Evolutionary conservation across 2,329 filamentous ascomycete species (phyloP).

Genomic region (Zymoseptoria tritici): DNA sequence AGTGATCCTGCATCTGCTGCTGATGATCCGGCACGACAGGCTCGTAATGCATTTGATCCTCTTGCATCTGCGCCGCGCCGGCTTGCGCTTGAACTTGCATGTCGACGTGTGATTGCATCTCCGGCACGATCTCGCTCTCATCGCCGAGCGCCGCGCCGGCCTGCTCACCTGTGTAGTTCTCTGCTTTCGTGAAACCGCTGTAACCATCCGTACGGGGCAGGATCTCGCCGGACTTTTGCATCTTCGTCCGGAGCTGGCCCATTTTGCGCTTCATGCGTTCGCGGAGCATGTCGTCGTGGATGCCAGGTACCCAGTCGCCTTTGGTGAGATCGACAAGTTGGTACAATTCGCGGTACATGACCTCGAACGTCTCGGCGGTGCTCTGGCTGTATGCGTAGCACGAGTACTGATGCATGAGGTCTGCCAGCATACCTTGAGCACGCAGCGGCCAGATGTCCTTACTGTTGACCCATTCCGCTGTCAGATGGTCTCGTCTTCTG

Average conservation of each 20-base stretch:
- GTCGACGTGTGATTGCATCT: conserved; percentile 1
- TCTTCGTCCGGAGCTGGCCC: conserved; percentile 32
- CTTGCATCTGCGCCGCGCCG: conserved; percentile 13
- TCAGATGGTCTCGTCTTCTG: conserved; percentile 30
- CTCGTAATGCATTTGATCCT: conserved; percentile 25
- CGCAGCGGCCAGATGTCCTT: conserved; percentile 33
- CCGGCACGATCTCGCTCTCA: conserved; percentile 17
- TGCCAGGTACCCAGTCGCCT: conserved; percentile 28
- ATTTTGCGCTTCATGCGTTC: conserved; percentile 34
- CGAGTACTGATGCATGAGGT: conserved; percentile 31
- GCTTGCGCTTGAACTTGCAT: conserved; percentile 15
- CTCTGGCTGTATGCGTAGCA: conserved; percentile 28
- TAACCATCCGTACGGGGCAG: conserved; percentile 27
- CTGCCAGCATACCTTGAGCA: conserved; percentile 28
- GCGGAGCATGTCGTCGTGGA: conserved; percentile 31
- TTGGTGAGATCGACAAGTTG: conserved; percentile 29
- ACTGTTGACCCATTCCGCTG: conserved; percentile 32
- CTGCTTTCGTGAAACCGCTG: conserved; percentile 27
- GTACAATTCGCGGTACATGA: conserved; percentile 30
- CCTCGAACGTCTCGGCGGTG: conserved; percentile 27
- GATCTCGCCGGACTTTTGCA: conserved; percentile 34
- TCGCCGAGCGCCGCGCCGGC: conserved; percentile 24
- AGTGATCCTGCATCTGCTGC: conserved; percentile 3
- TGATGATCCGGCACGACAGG: conserved; percentile 11
- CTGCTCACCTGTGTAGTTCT: conserved; percentile 28